phyloP scores from a whole-genome alignment of 768 basidiomycete genomes.

The Cyathus striatus region DNA sequence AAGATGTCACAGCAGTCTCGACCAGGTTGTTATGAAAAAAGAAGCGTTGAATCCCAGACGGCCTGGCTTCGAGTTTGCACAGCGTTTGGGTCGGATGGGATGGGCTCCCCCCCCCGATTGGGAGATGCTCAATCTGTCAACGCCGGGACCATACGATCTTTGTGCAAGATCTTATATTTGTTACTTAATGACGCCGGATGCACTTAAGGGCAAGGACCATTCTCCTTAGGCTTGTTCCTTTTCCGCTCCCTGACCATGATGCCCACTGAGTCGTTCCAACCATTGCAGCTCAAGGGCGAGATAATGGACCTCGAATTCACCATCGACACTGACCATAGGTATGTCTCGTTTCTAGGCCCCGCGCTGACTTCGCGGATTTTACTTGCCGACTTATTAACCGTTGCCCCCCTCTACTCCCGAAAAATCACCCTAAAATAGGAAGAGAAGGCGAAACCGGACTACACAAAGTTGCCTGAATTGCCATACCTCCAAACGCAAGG shows the following conservation, averaged over 20 bases:
- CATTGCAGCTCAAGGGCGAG: slow-evolving; percentile 68
- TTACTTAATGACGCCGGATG: slow-evolving; percentile 62
- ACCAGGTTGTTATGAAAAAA: slow-evolving; percentile 6
- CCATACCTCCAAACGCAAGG: slow-evolving; percentile 93
- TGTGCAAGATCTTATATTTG: slow-evolving; percentile 27
- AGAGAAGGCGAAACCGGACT: slow-evolving; percentile 85
- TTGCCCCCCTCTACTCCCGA: slow-evolving; percentile 38
- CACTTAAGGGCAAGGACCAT: slow-evolving; percentile 45
- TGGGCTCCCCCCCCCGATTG: slow-evolving; percentile 26
- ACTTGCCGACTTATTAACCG: slow-evolving; percentile 47
- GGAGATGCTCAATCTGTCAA: slow-evolving; percentile 32
- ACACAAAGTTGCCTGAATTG: slow-evolving; percentile 88
- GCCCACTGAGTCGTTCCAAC: slow-evolving; percentile 49
- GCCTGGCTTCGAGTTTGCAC: slow-evolving; percentile 10
- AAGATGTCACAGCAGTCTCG: slow-evolving; percentile 24
- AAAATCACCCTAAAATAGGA: slow-evolving; percentile 52
- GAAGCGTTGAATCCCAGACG: slow-evolving; percentile 8
- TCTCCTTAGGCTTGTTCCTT: slow-evolving; percentile 44
- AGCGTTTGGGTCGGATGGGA: slow-evolving; percentile 8
- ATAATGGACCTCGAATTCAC: slow-evolving; percentile 76
- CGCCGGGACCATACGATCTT: slow-evolving; percentile 36
- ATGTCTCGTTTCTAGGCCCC: slow-evolving; percentile 17
- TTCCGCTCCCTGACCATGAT: slow-evolving; percentile 46
- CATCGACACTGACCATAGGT: slow-evolving; percentile 66
- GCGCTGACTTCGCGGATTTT: slow-evolving; percentile 16